Conservation (phyloP, 2,329 filamentous ascomycete genomes). For the Phialophora chinensis region DNA sequence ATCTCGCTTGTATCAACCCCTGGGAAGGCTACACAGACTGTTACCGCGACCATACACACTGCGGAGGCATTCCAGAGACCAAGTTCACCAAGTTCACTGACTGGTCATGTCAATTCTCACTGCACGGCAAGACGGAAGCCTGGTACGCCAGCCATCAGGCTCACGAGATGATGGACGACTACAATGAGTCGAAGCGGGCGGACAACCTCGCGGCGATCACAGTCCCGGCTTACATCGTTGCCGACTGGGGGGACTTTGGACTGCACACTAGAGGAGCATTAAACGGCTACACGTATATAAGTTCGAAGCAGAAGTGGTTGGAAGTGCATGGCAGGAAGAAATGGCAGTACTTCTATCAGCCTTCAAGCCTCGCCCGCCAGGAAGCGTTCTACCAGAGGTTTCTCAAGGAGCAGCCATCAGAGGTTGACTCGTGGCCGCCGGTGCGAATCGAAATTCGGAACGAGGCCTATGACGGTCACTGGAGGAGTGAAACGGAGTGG, state of each 20-base stretch:
- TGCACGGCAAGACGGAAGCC: conserved; percentile 3
- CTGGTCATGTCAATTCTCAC: conserved; percentile 24
- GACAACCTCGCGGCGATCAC: conserved; percentile 5
- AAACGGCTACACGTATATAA: conserved; percentile 16
- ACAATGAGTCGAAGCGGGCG: conserved; percentile 11
- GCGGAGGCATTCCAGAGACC: conserved; percentile 67
- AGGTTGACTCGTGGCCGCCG: conserved; percentile 17
- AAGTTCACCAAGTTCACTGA: conserved; percentile 62
- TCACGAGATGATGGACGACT: conserved; percentile 15
- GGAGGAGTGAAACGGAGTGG: conserved; percentile 3
- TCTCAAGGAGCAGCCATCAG: conserved; percentile 11
- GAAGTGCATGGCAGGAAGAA: conserved; percentile 24
- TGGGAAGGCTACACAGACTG: conserved; percentile 65
- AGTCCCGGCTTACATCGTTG: conserved; percentile 20
- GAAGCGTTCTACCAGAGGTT: conserved; percentile 20
- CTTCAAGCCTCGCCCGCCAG: conserved; percentile 8
- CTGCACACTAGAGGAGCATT: conserved; percentile 20
- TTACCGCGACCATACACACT: conserved; percentile 63
- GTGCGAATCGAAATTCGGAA: conserved; percentile 20
- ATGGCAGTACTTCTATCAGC: conserved; percentile 21
- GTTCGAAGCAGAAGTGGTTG: conserved; percentile 21
- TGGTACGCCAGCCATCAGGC: conserved; percentile 2
- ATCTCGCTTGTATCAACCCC: conserved; percentile 58
- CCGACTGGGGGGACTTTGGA: conserved; percentile 20
- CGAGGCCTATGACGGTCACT: not conserved